Evolutionary conservation across 306 rosid species (phyloP), one percentile per base, ranked within the genome.

Genomic region (Rosa persica): DNA sequence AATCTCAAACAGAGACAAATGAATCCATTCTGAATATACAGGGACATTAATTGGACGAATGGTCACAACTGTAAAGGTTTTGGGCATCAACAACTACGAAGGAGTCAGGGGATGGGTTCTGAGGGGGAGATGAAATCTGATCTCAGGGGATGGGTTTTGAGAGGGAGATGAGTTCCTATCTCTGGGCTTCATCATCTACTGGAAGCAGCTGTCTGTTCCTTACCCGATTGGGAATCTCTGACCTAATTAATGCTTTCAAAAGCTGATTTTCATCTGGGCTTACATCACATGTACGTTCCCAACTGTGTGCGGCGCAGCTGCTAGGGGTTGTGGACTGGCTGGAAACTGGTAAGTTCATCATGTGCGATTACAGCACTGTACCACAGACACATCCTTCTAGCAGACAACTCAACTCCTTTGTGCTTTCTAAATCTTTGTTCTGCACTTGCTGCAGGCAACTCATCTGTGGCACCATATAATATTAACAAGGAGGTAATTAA

Each of bases 21-120:
- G 76, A 25, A 92, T 88, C 97, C 98, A 92, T 72, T 92, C 90
- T 25, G 97, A 88, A 82, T n/a, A 90, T 85, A 86, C 97, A 94
- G 67, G 90, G 92, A 71, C 95, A 92, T 64, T 86, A 91, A 81
- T 46, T 12, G 49, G 92, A 92, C 4, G 97, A 92, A 85, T 90
- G 97, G 82, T 92, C 98, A 76, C 98, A 42, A 6, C 7, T 7
- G 36, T 43, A 43, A 9, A 7, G 46, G 46, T 8, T 43, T 43
- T 43, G 46, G 36, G 36, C 43, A 39, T 46, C 2, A 46, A 46
- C 2, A 46, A 46, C 49, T 48, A 39, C 6, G 5, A 13, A 39
- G 19, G 5, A 13, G 44, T 42, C 44, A 42, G 44, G 44, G 44
- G 43, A 39, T 39, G 43, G 43, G 43, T 39, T 39, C 43, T 4